Evolutionary conservation across 116 monocot genomes (phyloP).

Genomic region (Trichopus zeylanicus): DNA sequence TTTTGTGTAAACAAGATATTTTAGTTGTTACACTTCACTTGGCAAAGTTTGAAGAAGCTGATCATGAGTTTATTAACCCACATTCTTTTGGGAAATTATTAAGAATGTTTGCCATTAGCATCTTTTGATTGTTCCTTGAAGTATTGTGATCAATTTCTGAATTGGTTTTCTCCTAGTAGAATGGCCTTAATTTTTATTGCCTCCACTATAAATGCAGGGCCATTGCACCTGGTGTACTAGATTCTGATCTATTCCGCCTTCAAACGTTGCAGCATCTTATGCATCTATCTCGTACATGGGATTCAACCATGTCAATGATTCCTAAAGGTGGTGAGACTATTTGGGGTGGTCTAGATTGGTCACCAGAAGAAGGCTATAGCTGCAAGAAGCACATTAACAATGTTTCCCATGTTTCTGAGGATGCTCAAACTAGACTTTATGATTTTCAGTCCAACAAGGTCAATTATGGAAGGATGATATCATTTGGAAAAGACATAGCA

Average conservation of each 20-base stretch:
- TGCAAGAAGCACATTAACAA: slow-evolving; percentile 52
- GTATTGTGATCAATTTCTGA: too few relatives aligned
- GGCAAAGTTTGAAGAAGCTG: too few relatives aligned
- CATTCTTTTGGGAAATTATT: too few relatives aligned
- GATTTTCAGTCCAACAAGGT: slow-evolving; percentile 14
- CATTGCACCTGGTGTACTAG: slow-evolving; percentile 85
- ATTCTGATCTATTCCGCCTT: slow-evolving; percentile 71
- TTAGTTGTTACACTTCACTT: too few relatives aligned
- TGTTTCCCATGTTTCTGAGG: slow-evolving; percentile 31
- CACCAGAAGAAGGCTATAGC: slow-evolving; percentile 73
- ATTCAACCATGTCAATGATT: slow-evolving; percentile 96
- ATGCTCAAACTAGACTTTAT: slow-evolving; percentile 12
- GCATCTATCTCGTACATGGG: slow-evolving; percentile 97
- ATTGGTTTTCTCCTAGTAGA: too few relatives aligned
- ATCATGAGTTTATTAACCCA: too few relatives aligned
- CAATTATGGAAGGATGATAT: slow-evolving; percentile 23
- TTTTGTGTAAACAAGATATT: too few relatives aligned
- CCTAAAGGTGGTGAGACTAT: slow-evolving; percentile 96
- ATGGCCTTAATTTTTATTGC: too few relatives aligned
- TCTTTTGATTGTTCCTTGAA: too few relatives aligned
- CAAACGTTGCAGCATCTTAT: slow-evolving; percentile 84
- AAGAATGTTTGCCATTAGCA: too few relatives aligned
- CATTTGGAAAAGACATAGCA: slow-evolving; percentile 7
- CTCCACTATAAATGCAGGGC: slow-evolving; percentile 34
- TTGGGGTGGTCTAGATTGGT: slow-evolving; percentile 90